Evolutionary conservation across 2,329 filamentous ascomycete species (phyloP).

Genomic region (Diaporthe amygdali): DNA sequence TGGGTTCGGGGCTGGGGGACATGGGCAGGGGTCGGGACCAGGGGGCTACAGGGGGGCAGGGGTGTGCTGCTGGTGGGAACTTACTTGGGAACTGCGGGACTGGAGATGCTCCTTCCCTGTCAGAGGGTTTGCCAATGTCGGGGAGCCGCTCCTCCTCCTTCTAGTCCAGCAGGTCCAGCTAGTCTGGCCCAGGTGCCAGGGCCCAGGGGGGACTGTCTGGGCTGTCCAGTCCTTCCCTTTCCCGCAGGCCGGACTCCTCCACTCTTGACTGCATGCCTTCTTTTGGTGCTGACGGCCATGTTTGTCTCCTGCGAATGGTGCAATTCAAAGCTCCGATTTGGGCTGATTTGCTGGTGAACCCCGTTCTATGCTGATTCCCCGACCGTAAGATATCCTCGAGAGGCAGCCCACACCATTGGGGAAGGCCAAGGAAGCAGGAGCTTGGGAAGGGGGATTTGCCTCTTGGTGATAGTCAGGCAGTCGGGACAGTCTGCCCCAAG

Average conservation of each 20-base stretch:
- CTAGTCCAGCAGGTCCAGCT: no score
- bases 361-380: background rate
- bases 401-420: background rate
- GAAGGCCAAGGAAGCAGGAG: background rate
- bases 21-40: background rate
- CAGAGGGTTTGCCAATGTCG: constrained; percentile 4
- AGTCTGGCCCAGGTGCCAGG: background rate
- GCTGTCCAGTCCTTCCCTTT: constrained; percentile 4
- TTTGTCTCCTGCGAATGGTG: background rate
- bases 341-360: background rate
- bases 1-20: background rate
- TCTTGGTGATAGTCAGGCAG: background rate
- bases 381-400: background rate
- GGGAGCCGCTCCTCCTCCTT: constrained; percentile 1
- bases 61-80: background rate
- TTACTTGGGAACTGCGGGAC: background rate
- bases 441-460: background rate
- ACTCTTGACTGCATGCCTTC: constrained; percentile 24
- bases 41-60: background rate
- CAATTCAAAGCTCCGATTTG: background rate
- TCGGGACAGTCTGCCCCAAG: background rate
- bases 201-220: background rate
- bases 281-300: background rate
- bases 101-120: constrained; percentile 2
- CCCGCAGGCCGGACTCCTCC: constrained; percentile 20